phyloP scores from a whole-genome alignment of 768 basidiomycete species.

The Russula earlei region DNA sequence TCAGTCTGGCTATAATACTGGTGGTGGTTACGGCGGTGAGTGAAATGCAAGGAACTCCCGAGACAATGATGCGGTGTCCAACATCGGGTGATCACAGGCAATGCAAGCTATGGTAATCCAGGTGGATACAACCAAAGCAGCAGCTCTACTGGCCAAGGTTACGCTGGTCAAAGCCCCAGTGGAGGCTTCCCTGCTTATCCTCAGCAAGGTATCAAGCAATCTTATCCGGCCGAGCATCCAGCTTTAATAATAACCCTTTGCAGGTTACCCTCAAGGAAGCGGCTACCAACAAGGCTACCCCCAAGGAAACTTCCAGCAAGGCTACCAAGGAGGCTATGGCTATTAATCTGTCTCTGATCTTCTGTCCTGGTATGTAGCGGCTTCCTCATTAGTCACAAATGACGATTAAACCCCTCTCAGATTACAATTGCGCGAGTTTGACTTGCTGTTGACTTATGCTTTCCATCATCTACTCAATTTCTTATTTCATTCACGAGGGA shows the following conservation, averaged over 20 bases:
- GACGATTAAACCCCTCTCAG: neutral
- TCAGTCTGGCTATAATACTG: constrained; percentile 29
- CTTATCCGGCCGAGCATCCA: neutral
- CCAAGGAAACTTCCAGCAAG: neutral
- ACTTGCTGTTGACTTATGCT: constrained; percentile 7
- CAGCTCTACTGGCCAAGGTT: constrained; percentile 24
- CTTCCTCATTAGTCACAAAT: too few species aligned
- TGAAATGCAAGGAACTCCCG: neutral
- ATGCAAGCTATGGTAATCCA: constrained; percentile 22
- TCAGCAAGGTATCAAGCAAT: neutral
- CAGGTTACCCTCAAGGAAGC: neutral
- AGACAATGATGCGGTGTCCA: neutral
- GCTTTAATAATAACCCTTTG: too few species aligned
- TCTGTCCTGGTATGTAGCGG: neutral
- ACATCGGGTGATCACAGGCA: neutral
- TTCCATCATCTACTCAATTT: constrained; percentile 11
- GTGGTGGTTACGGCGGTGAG: constrained; percentile 23
- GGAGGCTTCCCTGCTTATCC: constrained; percentile 14
- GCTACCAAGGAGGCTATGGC: neutral
- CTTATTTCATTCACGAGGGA: constrained; percentile 5
- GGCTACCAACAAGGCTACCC: too few species aligned
- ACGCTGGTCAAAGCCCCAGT: constrained; percentile 20
- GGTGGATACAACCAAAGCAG: constrained; percentile 26
- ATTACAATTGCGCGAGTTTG: neutral
- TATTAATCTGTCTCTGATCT: constrained; percentile 19